Base-by-base conservation (phyloP, 2,329 filamentous ascomycete species). In the Ceratocystis harringtonii region DNA sequence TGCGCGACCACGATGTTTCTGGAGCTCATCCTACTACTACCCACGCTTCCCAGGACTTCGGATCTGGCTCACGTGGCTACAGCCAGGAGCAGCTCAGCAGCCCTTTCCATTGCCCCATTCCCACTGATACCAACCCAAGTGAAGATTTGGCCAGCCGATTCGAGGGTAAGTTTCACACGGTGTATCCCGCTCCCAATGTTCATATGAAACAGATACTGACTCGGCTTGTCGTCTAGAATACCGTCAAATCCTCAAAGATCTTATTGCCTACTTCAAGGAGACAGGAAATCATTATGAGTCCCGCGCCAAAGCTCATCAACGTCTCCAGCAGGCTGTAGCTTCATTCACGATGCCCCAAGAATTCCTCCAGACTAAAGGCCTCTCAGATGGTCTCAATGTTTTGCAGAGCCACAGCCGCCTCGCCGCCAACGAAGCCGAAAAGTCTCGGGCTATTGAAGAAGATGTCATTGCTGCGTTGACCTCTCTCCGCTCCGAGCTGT, bases 191-290 rank as follows among this genome's bases (percentile, higher is more conserved):
- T 52, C 1, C 5, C 45, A 28, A 45, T 69, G 43, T 63, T 3
- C 63, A n/a, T 36, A 28, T 19, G 4, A 58, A 30, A 50, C 8
- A 41, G 25, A 50, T 32, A 64, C 68, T 68, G 62, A 67, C 60
- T 25, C 22, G 2, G 2, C 28, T 5, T 36, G 3, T 57, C 50
- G 48, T 57, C 65, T 70, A 95, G 91, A 89, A 63, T 99, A 94
- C 94, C 85, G 94, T 71, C 96, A 95, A 78, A 82, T 96, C 15
- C 82, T 99, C 64, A 97, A 97, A 74, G 92, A 96, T 70, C 80
- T 97, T 57, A 96, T 97, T 69, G 79, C 88, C 66, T 97, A 96
- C 74, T 97, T 96, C 74, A 86, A 90, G 71, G 94, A 97, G 74
- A 85, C 97, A 60, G 90, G 96, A 73, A 83, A 82, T 62, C 89